Evolutionary conservation across 1,139 yeast genomes (phyloP).

Genomic region (Pneumocystis oryctolagi): DNA sequence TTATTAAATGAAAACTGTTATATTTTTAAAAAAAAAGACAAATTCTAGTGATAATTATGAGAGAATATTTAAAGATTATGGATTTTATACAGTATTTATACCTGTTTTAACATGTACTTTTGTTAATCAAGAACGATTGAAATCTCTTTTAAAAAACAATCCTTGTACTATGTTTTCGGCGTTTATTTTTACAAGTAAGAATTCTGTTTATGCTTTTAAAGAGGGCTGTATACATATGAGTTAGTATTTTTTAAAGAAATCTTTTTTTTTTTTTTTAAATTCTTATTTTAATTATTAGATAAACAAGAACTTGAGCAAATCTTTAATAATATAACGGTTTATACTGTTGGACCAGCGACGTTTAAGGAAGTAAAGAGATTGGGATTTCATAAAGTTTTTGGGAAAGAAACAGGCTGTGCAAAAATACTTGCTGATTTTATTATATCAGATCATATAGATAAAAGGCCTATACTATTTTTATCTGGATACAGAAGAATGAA

Average conservation of each 20-base stretch:
- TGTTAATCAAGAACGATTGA: background rate
- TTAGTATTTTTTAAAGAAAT: background rate
- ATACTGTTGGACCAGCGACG: constrained; percentile 91
- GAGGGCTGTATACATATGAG: background rate
- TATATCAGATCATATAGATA: constrained; percentile 23
- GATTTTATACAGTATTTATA: background rate
- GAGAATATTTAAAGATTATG: background rate
- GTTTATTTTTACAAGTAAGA: background rate
- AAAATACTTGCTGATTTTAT: constrained; percentile 51
- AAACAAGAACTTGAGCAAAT: background rate
- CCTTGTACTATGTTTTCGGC: background rate
- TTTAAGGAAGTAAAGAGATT: constrained; percentile 39
- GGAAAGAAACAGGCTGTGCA: constrained; percentile 70
- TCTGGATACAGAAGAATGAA: constrained; percentile 81
- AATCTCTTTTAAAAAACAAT: background rate
- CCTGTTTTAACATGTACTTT: background rate
- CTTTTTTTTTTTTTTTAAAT: too few species aligned
- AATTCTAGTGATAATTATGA: background rate
- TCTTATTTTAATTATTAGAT: background rate
- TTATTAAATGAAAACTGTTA: background rate
- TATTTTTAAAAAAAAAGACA: background rate
- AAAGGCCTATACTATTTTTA: constrained; percentile 38
- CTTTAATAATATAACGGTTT: constrained; percentile 33
- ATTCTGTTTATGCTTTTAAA: background rate
- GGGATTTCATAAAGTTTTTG: constrained; percentile 56